Percentiles rank a stretch among this genome's conserved stretches.
Conservation (phyloP, 192 early-diverging fungal genomes). For the Rhizophagus sp. region DNA sequence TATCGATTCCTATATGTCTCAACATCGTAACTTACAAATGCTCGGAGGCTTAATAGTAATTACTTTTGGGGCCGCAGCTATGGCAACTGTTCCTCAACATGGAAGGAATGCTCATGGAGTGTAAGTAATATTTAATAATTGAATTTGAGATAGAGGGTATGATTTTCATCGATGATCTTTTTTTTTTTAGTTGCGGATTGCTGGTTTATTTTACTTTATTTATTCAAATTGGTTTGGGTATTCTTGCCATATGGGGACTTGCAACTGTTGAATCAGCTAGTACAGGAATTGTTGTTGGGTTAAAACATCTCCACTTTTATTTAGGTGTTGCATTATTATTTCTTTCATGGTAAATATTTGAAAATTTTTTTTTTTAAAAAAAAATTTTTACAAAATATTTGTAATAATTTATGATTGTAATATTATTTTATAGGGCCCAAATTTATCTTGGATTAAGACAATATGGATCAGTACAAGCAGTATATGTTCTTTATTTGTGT, state of each 20-base stretch:
- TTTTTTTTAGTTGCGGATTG: constrained; percentile 21
- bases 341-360: constrained; percentile 15
- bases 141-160: neutral
- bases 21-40: constrained; percentile 29
- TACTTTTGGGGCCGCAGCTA: constrained; percentile 29
- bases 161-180: neutral
- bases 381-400: neutral
- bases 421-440: neutral
- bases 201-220: constrained; percentile 14
- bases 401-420: neutral
- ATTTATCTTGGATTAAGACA: neutral
- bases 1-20: neutral
- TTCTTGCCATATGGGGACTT: constrained; percentile 17
- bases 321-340: constrained; percentile 8
- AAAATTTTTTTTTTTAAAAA: neutral
- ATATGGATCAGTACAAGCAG: neutral
- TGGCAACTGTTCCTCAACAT: neutral
- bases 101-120: neutral
- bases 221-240: constrained; percentile 24
- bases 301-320: constrained; percentile 24
- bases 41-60: constrained; percentile 24
- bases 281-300: constrained; percentile 4
- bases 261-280: constrained; percentile 19
- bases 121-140: constrained; percentile 5
- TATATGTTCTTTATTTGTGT: neutral